These are phyloP conservation scores for Penicillium sp. DNA, from an alignment of 2,329 filamentous ascomycete species.

Conservation along the genomic window DNA sequence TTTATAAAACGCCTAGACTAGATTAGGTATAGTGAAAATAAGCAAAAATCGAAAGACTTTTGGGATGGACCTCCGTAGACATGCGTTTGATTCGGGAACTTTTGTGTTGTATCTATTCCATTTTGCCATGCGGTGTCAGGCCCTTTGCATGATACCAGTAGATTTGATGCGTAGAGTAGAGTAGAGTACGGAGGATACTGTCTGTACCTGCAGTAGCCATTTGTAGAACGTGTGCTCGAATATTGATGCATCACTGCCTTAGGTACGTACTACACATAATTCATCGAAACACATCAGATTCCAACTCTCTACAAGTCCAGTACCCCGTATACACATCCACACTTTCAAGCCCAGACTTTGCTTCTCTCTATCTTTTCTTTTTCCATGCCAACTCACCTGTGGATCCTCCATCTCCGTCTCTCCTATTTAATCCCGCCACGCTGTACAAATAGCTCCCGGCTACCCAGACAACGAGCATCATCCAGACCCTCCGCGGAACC, in stretches of 20 bases:
- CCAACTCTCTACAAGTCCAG: neutral
- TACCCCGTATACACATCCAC: neutral
- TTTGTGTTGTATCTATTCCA: neutral
- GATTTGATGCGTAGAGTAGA: neutral
- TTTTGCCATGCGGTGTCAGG: neutral
- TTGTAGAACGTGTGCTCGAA: conserved; percentile 4
- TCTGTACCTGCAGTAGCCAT: neutral
- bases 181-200: neutral
- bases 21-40: too few relatives aligned
- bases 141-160: conserved; percentile 5
- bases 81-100: neutral
- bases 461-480: conserved; percentile 21
- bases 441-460: conserved; percentile 16
- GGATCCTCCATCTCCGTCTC: neutral
- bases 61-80: too few relatives aligned
- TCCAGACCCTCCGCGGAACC: conserved; percentile 8
- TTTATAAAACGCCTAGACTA: too few relatives aligned
- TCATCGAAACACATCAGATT: conserved; percentile 11
- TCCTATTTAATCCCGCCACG: conserved; percentile 6
- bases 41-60: too few relatives aligned
- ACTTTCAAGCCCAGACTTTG: neutral
- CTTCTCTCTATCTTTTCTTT: neutral
- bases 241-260: conserved; percentile 6
- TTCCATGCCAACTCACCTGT: neutral
- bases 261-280: neutral